phyloP scores from a whole-genome alignment of 331 rosid genomes.

The Arachis monticola region DNA sequence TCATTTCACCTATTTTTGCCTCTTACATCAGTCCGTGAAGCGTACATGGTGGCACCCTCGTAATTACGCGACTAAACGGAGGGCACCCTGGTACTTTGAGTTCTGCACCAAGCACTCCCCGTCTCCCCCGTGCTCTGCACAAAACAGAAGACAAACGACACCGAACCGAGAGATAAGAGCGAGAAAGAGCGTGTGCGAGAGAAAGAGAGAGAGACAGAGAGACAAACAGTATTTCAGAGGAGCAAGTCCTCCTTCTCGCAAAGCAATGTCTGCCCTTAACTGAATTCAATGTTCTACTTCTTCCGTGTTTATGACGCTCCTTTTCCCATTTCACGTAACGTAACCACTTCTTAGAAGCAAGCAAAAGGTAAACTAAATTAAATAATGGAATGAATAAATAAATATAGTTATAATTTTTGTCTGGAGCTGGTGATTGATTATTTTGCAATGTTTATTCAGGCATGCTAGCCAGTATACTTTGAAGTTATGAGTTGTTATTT shows the following conservation, averaged over 20 bases:
- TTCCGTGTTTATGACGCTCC: conserved; percentile 37
- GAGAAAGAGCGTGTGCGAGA: conserved; percentile 41
- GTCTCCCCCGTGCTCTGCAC: conserved; percentile 32
- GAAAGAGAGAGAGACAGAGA: conserved; percentile 29
- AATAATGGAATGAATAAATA: background rate
- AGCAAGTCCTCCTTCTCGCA: conserved; percentile 56
- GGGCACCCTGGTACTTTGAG: conserved; percentile 22
- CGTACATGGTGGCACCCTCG: conserved; percentile 21
- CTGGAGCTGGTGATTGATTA: background rate
- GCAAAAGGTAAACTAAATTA: background rate
- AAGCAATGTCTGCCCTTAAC: conserved; percentile 66
- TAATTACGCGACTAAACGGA: background rate
- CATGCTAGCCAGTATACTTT: conserved; percentile 1
- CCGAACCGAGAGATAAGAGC: conserved; percentile 49
- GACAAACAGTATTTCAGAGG: conserved; percentile 39
- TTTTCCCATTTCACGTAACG: conserved; percentile 23
- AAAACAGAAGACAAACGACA: conserved; percentile 43
- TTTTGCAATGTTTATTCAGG: conserved; percentile 28
- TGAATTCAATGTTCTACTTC: conserved; percentile 42
- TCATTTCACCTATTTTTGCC: too few relatives aligned
- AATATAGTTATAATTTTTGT: background rate
- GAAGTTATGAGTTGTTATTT: background rate
- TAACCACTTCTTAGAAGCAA: background rate
- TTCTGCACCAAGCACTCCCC: background rate
- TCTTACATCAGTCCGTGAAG: conserved; percentile 30